phyloP scores from a whole-genome alignment of 441 rosid species.

The Monsonia emarginata region DNA sequence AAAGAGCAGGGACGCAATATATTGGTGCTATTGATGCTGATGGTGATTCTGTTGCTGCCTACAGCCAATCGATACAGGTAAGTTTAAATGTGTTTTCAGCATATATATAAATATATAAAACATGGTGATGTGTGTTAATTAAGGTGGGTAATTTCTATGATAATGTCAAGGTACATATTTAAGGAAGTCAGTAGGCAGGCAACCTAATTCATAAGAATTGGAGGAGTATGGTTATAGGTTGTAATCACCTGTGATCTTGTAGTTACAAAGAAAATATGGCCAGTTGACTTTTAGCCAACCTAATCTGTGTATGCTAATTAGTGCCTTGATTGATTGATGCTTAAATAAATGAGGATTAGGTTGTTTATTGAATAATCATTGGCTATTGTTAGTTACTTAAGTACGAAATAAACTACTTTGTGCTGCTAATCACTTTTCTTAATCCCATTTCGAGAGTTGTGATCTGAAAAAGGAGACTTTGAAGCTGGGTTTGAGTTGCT shows the following conservation, averaged over 20 bases:
- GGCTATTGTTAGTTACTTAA: not conserved
- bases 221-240: not conserved
- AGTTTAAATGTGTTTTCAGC: too few species aligned
- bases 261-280: not conserved
- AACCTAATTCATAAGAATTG: conserved; percentile 18
- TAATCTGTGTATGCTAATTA: conserved; percentile 7
- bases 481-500: too few species aligned
- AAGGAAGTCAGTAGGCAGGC: conserved; percentile 20
- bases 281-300: conserved; percentile 8
- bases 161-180: not conserved
- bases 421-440: not conserved
- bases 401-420: not conserved
- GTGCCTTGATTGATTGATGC: conserved; percentile 23
- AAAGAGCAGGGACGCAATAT: not conserved
- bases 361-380: not conserved
- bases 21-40: too few species aligned
- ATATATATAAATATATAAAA: not conserved
- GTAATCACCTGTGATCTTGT: conserved; percentile 1
- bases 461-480: not conserved
- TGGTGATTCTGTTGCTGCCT: too few species aligned
- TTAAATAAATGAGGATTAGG: not conserved
- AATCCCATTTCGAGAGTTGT: not conserved
- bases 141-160: not conserved
- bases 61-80: too few species aligned
- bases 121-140: not conserved